Percentiles rank a stretch among this genome's conserved stretches.
Conservation (phyloP, 305 asterid species). For the Stenogyne calaminthoides region DNA sequence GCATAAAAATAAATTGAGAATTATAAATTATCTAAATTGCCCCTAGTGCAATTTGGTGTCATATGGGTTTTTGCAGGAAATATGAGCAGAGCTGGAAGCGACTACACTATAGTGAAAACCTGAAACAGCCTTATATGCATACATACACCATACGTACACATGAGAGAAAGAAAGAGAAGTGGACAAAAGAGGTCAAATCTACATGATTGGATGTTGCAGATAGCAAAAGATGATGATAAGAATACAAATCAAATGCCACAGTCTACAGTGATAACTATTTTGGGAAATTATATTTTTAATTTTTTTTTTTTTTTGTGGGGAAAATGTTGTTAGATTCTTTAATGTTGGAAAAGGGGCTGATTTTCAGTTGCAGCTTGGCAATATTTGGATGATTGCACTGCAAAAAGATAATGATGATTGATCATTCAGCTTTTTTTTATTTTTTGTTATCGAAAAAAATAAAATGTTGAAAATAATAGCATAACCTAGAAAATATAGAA, state of each 20-base stretch:
- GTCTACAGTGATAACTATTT: slow-evolving; percentile 29
- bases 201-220: slow-evolving; percentile 46
- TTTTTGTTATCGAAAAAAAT: background rate
- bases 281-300: slow-evolving; percentile 7
- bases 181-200: slow-evolving; percentile 44
- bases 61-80: too few relatives aligned
- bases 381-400: slow-evolving; percentile 44
- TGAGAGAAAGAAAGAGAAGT: slow-evolving; percentile 21
- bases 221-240: slow-evolving; percentile 37
- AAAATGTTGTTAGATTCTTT: slow-evolving; percentile 39
- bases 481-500: background rate
- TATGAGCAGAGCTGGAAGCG: too few relatives aligned
- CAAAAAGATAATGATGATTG: slow-evolving; percentile 41
- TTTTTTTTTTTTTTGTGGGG: background rate
- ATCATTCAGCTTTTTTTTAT: slow-evolving; percentile 14
- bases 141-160: background rate
- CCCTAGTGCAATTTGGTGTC: too few relatives aligned
- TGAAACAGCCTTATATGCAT: slow-evolving; percentile 24
- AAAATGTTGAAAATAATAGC: background rate
- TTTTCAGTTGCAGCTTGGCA: slow-evolving; percentile 48
- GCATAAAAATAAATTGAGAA: background rate
- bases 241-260: slow-evolving; percentile 32
- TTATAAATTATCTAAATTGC: too few relatives aligned
- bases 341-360: slow-evolving; percentile 39
- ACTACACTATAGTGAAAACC: slow-evolving; percentile 20